Conservation (phyloP, 2,329 filamentous ascomycete species). For the Sporothrix dimorphospora region DNA sequence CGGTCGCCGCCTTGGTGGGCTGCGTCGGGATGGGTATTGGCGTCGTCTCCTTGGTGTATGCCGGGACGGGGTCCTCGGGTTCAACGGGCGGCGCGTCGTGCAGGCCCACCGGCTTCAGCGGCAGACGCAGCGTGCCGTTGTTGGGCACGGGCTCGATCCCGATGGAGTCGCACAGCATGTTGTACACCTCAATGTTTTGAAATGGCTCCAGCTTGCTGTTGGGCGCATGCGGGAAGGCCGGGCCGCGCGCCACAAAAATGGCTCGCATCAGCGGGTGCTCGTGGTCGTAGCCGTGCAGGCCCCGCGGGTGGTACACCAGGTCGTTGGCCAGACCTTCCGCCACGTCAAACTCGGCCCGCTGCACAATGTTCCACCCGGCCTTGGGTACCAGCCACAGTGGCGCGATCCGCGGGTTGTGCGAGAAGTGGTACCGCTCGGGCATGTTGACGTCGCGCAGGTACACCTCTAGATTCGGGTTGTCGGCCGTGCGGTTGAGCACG, state of each 20-base stretch:
- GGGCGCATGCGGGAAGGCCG: conserved; percentile 83
- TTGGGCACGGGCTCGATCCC: conserved; percentile 74
- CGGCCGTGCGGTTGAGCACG: conserved; percentile 58
- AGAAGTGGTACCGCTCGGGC: conserved; percentile 92
- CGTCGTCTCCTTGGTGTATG: conserved; percentile 33
- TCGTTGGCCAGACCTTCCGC: conserved; percentile 65
- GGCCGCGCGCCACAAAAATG: conserved; percentile 89
- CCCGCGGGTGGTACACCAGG: conserved; percentile 74
- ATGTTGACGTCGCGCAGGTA: conserved; percentile 86
- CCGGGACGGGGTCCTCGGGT: conserved; percentile 56
- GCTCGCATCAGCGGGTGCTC: conserved; percentile 94
- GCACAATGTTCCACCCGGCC: conserved; percentile 89
- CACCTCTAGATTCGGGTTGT: conserved; percentile 75
- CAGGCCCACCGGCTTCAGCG: conserved; percentile 64
- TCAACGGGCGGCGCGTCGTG: conserved; percentile 58
- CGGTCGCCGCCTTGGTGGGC: conserved; percentile 25
- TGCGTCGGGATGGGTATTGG: background rate
- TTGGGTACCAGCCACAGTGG: conserved; percentile 94
- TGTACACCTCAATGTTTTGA: conserved; percentile 95
- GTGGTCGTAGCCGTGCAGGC: conserved; percentile 93
- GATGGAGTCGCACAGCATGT: conserved; percentile 88
- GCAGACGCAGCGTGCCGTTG: conserved; percentile 82
- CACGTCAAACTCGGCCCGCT: conserved; percentile 76
- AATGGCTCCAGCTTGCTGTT: conserved; percentile 81
- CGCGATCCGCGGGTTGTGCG: conserved; percentile 83